Conservation (phyloP, 2,329 filamentous ascomycete genomes). For the Zymoseptoria tritici region DNA sequence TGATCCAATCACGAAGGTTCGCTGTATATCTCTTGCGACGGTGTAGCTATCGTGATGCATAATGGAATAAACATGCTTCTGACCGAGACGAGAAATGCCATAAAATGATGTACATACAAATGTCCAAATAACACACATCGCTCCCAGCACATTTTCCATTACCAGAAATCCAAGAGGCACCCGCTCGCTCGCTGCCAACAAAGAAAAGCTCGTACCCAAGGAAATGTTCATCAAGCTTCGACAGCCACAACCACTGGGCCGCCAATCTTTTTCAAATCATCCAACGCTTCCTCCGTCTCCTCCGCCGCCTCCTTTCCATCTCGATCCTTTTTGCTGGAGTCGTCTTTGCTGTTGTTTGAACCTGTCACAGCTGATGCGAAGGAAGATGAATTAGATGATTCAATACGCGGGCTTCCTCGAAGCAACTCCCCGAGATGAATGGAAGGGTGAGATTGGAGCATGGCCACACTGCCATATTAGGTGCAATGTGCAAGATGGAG, state of each 20-base stretch:
- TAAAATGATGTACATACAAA: background rate
- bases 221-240: background rate
- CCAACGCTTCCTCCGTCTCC: constrained; percentile 8
- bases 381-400: constrained; percentile 7
- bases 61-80: background rate
- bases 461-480: background rate
- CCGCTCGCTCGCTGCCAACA: background rate
- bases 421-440: background rate
- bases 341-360: constrained; percentile 1
- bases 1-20: background rate
- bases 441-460: background rate
- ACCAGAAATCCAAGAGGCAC: background rate
- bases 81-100: background rate
- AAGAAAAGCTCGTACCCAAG: background rate
- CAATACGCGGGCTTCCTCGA: background rate
- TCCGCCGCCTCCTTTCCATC: constrained; percentile 2
- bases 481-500: background rate
- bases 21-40: background rate
- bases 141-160: background rate
- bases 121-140: background rate
- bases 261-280: constrained; percentile 7
- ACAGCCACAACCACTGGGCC: constrained; percentile 5
- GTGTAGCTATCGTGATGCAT: background rate
- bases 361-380: background rate
- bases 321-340: constrained; percentile 1